Evolutionary conservation across 164 flowering plant species (phyloP), one percentile per base, ranked within the genome.

Genomic region (Aristolochia californica): DNA sequence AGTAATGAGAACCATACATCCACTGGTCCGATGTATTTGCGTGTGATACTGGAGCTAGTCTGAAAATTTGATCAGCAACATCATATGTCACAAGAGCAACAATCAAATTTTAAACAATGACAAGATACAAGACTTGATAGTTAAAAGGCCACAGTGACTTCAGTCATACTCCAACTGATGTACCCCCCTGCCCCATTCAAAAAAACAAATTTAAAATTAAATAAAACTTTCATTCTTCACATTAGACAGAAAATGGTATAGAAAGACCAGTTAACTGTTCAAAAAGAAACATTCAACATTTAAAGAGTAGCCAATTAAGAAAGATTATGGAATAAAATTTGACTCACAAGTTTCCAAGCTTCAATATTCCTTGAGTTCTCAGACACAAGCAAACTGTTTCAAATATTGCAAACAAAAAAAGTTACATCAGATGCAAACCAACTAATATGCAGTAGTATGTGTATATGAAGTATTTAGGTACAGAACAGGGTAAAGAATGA

Each of bases 311-410:
- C 4, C 34, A 16, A 30, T 12, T 14, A 21, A 30, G 57, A 27
- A 22, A 27, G 17, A 30, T n/a, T 23, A 45, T 17, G 53, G 34
- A 5, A 54, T 43, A 22, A 53, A 26, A 51, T 34, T 56, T 26
- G 59, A 74, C 80, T 47, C 81, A 93, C 98, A 52, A 93, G 91
- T 70, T 83, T 97, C 97, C 96, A 89, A 43, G 85, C 91, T 71
- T 85, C 88, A 48, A 83, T 67, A 53, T 69, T 68, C 68, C 74
- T 66, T 47, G 75, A 63, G 40, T 62, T 51, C 47, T 68, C 71
- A 43, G 54, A 55, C 59, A 87, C 65, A 22, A 81, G 57, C 65
- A 59, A 76, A 49, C 97, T 93, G 89, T 63, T 56, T 47, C 60
- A 16, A 14, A 54, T 18, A 1, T 26, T 28, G 43, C 34, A 10